Percentiles rank a stretch among this genome's conserved stretches.
phyloP scores from a whole-genome alignment of 1,139 yeast genomes.

The Pichia sp. region DNA sequence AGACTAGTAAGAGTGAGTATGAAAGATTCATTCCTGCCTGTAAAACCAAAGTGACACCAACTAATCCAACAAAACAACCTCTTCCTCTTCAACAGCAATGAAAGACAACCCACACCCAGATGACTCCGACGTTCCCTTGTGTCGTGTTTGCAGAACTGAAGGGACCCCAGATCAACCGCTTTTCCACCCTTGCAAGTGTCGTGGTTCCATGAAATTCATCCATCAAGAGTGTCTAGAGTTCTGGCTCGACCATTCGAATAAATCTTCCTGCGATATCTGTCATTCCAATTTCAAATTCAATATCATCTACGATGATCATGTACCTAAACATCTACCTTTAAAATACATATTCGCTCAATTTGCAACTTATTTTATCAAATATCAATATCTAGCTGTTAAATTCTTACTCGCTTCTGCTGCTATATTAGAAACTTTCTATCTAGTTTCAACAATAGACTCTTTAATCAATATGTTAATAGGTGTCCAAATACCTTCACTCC shows the following conservation, averaged over 20 bases:
- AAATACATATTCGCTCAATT: slow-evolving; percentile 37
- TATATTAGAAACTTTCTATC: slow-evolving; percentile 13
- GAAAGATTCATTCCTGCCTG: too few species aligned
- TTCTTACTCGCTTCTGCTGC: slow-evolving; percentile 7
- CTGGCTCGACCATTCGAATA: slow-evolving; percentile 70
- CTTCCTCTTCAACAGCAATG: too few species aligned
- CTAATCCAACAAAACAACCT: background rate
- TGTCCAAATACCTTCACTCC: slow-evolving; percentile 9
- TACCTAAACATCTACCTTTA: slow-evolving; percentile 63
- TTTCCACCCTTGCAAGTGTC: slow-evolving; percentile 86
- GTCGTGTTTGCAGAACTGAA: slow-evolving; percentile 93
- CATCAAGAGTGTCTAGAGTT: slow-evolving; percentile 89
- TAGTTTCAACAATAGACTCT: slow-evolving; percentile 12
- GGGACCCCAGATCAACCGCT: slow-evolving; percentile 74
- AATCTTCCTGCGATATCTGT: slow-evolving; percentile 80
- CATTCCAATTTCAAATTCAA: slow-evolving; percentile 67
- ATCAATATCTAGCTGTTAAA: slow-evolving; percentile 11
- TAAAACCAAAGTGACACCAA: too few species aligned
- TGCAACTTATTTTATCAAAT: slow-evolving; percentile 15
- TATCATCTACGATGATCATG: slow-evolving; percentile 61
- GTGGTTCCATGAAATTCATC: slow-evolving; percentile 87
- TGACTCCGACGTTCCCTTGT: slow-evolving; percentile 28
- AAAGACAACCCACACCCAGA: background rate
- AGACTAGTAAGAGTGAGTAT: too few species aligned
- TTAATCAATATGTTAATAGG: slow-evolving; percentile 17